Conservation (phyloP, 2,329 filamentous ascomycete species). For the Ascochyta koolunga region DNA sequence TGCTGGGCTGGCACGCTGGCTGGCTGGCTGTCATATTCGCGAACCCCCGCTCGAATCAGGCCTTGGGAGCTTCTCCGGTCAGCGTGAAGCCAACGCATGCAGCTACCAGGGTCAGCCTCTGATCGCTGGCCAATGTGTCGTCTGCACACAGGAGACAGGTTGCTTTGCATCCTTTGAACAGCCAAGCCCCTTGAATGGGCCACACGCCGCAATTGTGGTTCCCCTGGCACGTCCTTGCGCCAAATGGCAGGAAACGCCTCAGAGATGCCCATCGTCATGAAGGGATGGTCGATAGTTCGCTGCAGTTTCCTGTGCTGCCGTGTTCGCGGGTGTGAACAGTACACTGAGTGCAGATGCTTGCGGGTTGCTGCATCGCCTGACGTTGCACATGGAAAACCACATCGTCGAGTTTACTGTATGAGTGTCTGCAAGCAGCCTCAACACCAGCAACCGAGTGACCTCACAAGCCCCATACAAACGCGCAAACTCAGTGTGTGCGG, state of each 20-base stretch:
- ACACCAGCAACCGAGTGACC: not conserved
- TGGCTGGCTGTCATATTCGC: slow-evolving; percentile 20
- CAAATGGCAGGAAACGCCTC: slow-evolving; percentile 12
- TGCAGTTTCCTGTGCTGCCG: not conserved
- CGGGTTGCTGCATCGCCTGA: slow-evolving; percentile 7
- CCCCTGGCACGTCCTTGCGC: slow-evolving; percentile 14
- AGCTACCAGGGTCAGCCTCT: slow-evolving; percentile 41
- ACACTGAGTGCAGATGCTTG: slow-evolving; percentile 9
- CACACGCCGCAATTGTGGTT: slow-evolving; percentile 13
- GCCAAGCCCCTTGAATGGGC: slow-evolving; percentile 39
- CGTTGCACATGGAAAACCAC: slow-evolving; percentile 5
- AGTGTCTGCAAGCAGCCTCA: slow-evolving; percentile 20
- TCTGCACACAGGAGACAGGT: slow-evolving; percentile 33
- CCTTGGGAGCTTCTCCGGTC: slow-evolving; percentile 23
- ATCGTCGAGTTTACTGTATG: slow-evolving; percentile 15
- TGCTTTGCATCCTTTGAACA: slow-evolving; percentile 29
- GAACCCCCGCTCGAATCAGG: slow-evolving; percentile 39
- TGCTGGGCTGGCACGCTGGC: slow-evolving; percentile 8
- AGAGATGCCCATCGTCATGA: slow-evolving; percentile 9
- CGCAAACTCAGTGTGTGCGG: slow-evolving; percentile 17
- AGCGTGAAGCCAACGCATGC: slow-evolving; percentile 46
- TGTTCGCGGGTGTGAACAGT: slow-evolving; percentile 1
- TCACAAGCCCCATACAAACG: slow-evolving; percentile 6
- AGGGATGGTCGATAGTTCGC: slow-evolving; percentile 1
- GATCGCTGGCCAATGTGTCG: slow-evolving; percentile 41